Base-by-base conservation (phyloP, 352 stramenopile genomes). In the Pythium grandisporangium region DNA sequence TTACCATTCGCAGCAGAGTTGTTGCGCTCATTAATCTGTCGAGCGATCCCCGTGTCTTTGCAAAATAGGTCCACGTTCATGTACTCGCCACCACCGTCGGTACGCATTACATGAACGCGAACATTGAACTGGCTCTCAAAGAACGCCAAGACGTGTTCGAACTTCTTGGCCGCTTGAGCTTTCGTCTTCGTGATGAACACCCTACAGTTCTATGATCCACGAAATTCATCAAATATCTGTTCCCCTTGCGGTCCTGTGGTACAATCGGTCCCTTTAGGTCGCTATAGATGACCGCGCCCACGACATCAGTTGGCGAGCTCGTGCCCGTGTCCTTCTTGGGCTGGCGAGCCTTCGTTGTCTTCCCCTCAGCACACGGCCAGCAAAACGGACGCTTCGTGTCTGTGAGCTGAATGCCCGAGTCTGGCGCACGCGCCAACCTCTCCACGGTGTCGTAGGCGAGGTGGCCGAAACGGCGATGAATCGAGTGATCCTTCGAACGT, bases 381-480 rank as follows among this genome's bases (percentile, higher is more conserved):
- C 46, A 54, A 2, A 23, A 12, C 20, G 37, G 11, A 20, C 46
- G 29, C 6, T 26, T 8, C 17, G 4, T 26, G 30, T 46, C 39
- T 16, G 46, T 48, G 10, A 46, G 37, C 17, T 40, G 29, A 19
- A 54, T 48, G 3, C 46, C 37, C 14, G 14, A 41, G 11, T 6
- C 16, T 10, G 26, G 38, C 6, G 38, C 26, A 7, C 20, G 24
- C 6, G 46, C 46, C 8, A 54, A 19, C 5, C 33, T 16, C 20
- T 48, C 38, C 5, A 54, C 37, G 6, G 35, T 48, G 35, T 54
- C 46, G 23, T 36, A 54, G 4, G 29, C 4, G 3, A 48, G 13
- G 30, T 54, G 46, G 11, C 37, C 46, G 6, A 54, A 43, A 4
- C 35, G 36, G 3, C n/a, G 1, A n/a, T 54, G 37, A 27, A 48